A percentile compares a stretch with the other conserved stretches of the same genome.
These are phyloP conservation scores for Fragaria iinumae DNA, from an alignment of 306 rosid species.

Conservation along the genomic window DNA sequence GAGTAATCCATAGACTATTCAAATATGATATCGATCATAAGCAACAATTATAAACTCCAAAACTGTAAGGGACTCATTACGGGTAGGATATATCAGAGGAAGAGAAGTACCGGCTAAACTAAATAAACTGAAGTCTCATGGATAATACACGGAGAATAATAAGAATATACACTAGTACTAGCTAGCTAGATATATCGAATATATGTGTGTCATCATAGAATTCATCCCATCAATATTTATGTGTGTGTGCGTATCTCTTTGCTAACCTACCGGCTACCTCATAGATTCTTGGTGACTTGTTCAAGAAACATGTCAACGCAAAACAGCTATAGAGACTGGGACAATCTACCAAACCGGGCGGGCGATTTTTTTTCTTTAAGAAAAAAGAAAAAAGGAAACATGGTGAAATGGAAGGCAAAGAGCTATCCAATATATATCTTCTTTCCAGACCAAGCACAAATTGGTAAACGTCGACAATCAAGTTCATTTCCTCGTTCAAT, in stretches of 20 bases:
- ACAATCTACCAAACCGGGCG: too few relatives aligned
- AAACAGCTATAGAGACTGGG: background rate
- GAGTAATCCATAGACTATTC: background rate
- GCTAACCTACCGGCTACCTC: background rate
- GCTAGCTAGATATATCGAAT: too few relatives aligned
- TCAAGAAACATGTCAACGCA: slow-evolving; percentile 2
- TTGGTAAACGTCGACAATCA: too few relatives aligned
- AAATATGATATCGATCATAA: background rate
- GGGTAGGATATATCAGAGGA: background rate
- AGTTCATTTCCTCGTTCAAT: too few relatives aligned
- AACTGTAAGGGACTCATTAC: background rate
- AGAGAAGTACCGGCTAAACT: too few relatives aligned
- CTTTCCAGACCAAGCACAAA: too few relatives aligned
- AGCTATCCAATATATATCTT: too few relatives aligned
- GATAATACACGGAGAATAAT: background rate
- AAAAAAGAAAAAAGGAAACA: too few relatives aligned
- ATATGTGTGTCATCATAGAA: background rate
- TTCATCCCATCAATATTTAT: too few relatives aligned
- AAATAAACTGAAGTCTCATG: background rate
- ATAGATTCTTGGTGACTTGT: background rate
- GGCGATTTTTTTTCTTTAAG: too few relatives aligned
- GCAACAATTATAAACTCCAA: background rate
- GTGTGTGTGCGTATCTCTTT: background rate
- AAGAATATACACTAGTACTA: background rate
- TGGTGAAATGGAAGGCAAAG: too few relatives aligned